Base-by-base conservation (phyloP, 495 filamentous ascomycete species). In the Penicillium cataractarum region DNA sequence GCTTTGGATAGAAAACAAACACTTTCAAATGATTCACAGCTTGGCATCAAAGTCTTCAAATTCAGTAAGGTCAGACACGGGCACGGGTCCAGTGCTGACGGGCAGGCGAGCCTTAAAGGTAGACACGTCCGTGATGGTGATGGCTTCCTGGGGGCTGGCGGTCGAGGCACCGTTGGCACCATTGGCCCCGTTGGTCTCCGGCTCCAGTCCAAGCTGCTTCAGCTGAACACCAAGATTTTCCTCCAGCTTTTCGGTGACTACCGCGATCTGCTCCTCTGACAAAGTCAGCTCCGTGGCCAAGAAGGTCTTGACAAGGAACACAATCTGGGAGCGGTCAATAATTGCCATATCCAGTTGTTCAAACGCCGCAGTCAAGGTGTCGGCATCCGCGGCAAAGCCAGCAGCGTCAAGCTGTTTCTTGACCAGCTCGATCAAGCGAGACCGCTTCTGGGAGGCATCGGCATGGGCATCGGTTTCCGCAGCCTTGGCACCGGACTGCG, bases 11-110 rank as follows among this genome's bases (percentile, higher is more conserved):
- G 57, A 61, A 61, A 52, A 27, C 9, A 40, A 52, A 60, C 50
- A 52, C 21, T 1, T 27, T 19, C 24, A 64, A 29, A 53, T 19
- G n/a, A 17, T 55, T 83, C 74, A 92, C 51, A 95, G 84, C 78
- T 95, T 95, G 13, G 90, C 75, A 55, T 88, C 89, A 64, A 87
- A 76, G 61, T 97, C 93, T 74, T 94, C 91, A 69, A 90, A 97
- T 60, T 92, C 91, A 63, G 79, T 89, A 52, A 97, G 77, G 69
- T 92, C 86, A 57, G 78, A 85, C n/a, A 91, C 82, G 1, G 93
- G 84, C 56, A 80, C 82, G 1, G 92, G 86, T 0, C 90, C 93
- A 27, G 82, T 78, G 63, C 86, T 93, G 49, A 90, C 83, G 60
- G 82, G 77, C 57, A 94, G 73, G 21, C 83, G 76, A 5, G 91